These are phyloP conservation scores for Sequoiadendron giganteum DNA, from an alignment of 75 land plant genomes.

Conservation along the genomic window DNA sequence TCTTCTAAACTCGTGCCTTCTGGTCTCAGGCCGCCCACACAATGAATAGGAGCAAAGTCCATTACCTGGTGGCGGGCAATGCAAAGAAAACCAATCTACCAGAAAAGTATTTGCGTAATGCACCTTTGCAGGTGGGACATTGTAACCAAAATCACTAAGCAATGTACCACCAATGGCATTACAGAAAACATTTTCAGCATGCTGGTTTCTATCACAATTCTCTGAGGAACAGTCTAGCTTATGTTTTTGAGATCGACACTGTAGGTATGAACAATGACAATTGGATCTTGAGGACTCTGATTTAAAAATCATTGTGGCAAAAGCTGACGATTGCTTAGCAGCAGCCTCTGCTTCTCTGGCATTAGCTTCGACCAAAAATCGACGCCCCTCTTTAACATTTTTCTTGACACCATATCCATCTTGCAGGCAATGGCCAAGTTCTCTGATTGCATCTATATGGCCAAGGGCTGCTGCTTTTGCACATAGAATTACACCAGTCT, in stretches of 20 bases:
- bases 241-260: constrained; percentile 8
- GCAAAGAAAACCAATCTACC: constrained; percentile 32
- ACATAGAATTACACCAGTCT: constrained; percentile 31
- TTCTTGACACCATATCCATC: constrained; percentile 29
- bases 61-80: constrained; percentile 17
- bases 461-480: constrained; percentile 38
- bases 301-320: not conserved
- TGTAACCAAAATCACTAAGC: constrained; percentile 39
- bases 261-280: constrained; percentile 4
- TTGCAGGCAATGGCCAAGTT: constrained; percentile 40
- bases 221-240: constrained; percentile 4
- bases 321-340: constrained; percentile 3
- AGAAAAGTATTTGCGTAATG: constrained; percentile 30
- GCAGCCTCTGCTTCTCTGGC: constrained; percentile 29
- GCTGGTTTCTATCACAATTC: constrained; percentile 8
- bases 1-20: constrained; percentile 31
- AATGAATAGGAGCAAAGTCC: constrained; percentile 27
- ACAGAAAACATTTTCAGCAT: not conserved
- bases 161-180: constrained; percentile 25
- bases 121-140: constrained; percentile 35
- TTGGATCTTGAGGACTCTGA: constrained; percentile 10
- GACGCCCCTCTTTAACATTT: constrained; percentile 23
- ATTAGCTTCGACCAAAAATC: constrained; percentile 30
- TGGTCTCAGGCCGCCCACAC: constrained; percentile 35
- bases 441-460: constrained; percentile 36